Evolutionary conservation across 2,329 filamentous ascomycete species (phyloP).

Genomic region (Colletotrichum acutatum): DNA sequence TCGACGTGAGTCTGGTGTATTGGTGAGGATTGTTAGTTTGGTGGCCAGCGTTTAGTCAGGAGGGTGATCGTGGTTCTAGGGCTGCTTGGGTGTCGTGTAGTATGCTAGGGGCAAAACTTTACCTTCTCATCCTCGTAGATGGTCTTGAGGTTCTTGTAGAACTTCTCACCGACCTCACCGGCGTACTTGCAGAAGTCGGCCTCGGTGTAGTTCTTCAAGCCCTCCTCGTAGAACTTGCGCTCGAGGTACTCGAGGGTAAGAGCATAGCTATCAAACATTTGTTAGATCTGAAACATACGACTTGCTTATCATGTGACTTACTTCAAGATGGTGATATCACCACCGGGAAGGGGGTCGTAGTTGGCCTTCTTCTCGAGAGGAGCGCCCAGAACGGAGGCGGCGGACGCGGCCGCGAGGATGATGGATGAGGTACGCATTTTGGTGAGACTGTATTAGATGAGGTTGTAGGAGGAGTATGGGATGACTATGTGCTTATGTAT

Average conservation of each 20-base stretch:
- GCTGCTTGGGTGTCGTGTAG: no score
- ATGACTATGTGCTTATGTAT: background rate
- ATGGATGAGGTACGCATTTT: constrained; percentile 30
- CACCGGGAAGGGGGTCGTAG: constrained; percentile 37
- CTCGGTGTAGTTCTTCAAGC: constrained; percentile 66
- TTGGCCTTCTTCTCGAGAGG: constrained; percentile 34
- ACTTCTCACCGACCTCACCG: constrained; percentile 51
- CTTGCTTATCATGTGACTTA: background rate
- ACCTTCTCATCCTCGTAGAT: constrained; percentile 65
- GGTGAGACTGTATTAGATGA: background rate
- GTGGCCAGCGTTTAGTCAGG: no score
- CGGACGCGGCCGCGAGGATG: constrained; percentile 22
- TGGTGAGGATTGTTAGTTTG: background rate
- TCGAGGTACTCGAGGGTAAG: constrained; percentile 68
- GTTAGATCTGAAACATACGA: background rate
- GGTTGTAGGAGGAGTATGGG: background rate
- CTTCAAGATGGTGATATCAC: constrained; percentile 47
- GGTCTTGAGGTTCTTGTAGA: constrained; percentile 68
- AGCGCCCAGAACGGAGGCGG: constrained; percentile 12
- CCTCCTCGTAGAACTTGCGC: constrained; percentile 70
- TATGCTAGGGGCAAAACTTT: no score
- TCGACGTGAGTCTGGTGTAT: constrained; percentile 60
- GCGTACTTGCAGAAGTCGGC: constrained; percentile 64
- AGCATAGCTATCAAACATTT: constrained; percentile 50
- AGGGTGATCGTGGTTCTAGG: no score